phyloP scores from a whole-genome alignment of 306 rosid species.

The Rubus idaeus region DNA sequence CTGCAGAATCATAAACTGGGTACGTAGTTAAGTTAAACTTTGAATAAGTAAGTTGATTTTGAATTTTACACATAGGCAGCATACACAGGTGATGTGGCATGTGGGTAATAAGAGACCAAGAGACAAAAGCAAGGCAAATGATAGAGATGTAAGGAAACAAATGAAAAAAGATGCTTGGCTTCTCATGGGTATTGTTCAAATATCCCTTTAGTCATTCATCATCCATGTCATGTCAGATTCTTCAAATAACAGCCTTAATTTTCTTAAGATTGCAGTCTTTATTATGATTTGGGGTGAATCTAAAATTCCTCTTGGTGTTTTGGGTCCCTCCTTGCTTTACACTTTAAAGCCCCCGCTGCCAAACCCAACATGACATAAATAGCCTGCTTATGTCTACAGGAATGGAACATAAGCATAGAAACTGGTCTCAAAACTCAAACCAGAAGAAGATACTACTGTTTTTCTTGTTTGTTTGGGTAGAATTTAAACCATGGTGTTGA shows the following conservation, averaged over 20 bases:
- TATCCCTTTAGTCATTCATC: slow-evolving; percentile 58
- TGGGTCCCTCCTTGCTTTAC: slow-evolving; percentile 56
- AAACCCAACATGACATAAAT: slow-evolving; percentile 50
- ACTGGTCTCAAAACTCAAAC: slow-evolving; percentile 31
- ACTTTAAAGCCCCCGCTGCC: slow-evolving; percentile 60
- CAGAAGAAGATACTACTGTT: slow-evolving; percentile 34
- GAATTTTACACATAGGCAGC: slow-evolving; percentile 13
- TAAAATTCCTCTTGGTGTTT: slow-evolving; percentile 46
- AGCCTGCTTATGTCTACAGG: slow-evolving; percentile 54
- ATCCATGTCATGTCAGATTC: slow-evolving; percentile 58
- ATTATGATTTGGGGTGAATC: slow-evolving; percentile 74
- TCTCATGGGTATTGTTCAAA: slow-evolving; percentile 72
- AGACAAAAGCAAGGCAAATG: slow-evolving; percentile 54
- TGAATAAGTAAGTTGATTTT: neutral
- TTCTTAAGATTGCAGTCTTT: slow-evolving; percentile 52
- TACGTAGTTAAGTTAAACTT: neutral
- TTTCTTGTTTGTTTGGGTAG: slow-evolving; percentile 38
- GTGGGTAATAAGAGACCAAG: slow-evolving; percentile 32
- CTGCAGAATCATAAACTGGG: neutral
- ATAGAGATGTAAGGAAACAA: slow-evolving; percentile 46
- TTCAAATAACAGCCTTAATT: slow-evolving; percentile 79
- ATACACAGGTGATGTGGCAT: slow-evolving; percentile 42
- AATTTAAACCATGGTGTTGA: slow-evolving; percentile 54
- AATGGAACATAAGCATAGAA: slow-evolving; percentile 52
- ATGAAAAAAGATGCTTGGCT: slow-evolving; percentile 73